Conservation (phyloP, 2,329 filamentous ascomycete genomes). For the Phaeosphaeriaceae sp. region DNA sequence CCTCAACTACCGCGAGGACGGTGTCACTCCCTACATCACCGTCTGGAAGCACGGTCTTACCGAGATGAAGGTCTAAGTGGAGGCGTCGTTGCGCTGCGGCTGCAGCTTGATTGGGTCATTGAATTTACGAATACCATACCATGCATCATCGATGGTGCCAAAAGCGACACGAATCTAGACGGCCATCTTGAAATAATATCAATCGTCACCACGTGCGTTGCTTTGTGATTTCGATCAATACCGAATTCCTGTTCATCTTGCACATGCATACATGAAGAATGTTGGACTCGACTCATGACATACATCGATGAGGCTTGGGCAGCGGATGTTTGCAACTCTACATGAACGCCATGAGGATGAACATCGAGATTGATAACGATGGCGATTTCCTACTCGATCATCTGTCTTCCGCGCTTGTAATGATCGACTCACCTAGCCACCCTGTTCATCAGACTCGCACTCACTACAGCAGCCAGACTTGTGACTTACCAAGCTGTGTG, state of each 20-base stretch:
- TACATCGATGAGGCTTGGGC: neutral
- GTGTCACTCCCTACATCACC: slow-evolving; percentile 85
- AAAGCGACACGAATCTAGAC: slow-evolving; percentile 46
- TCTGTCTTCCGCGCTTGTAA: too few relatives aligned
- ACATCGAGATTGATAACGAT: neutral
- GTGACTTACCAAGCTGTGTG: neutral
- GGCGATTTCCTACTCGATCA: too few relatives aligned
- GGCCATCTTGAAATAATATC: slow-evolving; percentile 16
- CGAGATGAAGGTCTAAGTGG: slow-evolving; percentile 85
- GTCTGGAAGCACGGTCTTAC: slow-evolving; percentile 95
- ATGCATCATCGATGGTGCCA: slow-evolving; percentile 47
- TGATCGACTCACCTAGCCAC: neutral
- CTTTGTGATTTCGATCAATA: slow-evolving; percentile 27
- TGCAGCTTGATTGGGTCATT: slow-evolving; percentile 35
- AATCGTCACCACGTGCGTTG: neutral
- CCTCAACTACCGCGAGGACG: slow-evolving; percentile 97
- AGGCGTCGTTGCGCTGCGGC: slow-evolving; percentile 9
- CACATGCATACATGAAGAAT: neutral
- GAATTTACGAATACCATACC: slow-evolving; percentile 47
- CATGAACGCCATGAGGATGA: neutral
- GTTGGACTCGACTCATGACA: neutral
- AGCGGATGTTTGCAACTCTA: neutral
- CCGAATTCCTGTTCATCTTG: neutral
- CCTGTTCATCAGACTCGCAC: neutral
- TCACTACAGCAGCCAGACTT: neutral